Percentiles rank a stretch among this genome's conserved stretches.
Conservation (phyloP, 768 basidiomycete species). For the Agaricus subrufescens region DNA sequence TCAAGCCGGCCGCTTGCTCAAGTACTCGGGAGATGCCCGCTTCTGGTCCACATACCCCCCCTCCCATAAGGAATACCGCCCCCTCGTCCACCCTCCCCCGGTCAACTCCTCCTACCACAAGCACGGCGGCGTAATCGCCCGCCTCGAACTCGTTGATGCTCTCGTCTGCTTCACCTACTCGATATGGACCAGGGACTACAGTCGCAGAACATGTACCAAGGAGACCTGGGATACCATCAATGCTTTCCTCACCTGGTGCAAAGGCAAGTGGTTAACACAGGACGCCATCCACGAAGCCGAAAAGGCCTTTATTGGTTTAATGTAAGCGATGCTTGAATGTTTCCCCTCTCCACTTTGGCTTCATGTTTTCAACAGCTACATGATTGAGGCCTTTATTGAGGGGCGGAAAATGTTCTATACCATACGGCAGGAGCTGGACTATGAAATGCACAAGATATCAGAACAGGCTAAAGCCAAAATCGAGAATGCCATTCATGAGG, state of each 20-base stretch:
- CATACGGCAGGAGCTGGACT: constrained; percentile 30
- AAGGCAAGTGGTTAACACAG: constrained; percentile 58
- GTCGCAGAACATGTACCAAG: constrained; percentile 46
- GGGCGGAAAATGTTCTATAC: constrained; percentile 31
- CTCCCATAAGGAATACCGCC: constrained; percentile 58
- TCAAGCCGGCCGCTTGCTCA: constrained; percentile 64
- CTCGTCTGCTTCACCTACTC: constrained; percentile 81
- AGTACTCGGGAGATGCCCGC: constrained; percentile 79
- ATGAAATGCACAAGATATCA: constrained; percentile 32
- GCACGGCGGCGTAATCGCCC: constrained; percentile 68
- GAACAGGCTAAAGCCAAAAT: constrained; percentile 32
- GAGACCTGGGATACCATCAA: constrained; percentile 68
- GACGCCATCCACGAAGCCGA: constrained; percentile 47
- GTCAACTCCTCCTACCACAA: constrained; percentile 70
- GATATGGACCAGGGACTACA: constrained; percentile 74
- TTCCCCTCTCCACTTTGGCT: constrained; percentile 24
- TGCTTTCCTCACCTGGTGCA: constrained; percentile 69
- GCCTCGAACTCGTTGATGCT: constrained; percentile 77
- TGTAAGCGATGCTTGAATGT: constrained; percentile 47
- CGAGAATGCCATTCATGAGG: constrained; percentile 33
- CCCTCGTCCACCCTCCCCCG: constrained; percentile 58
- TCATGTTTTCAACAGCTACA: constrained; percentile 46
- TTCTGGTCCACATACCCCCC: constrained; percentile 71
- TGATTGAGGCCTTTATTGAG: constrained; percentile 77
- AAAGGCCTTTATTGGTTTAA: constrained; percentile 71